phyloP scores from a whole-genome alignment of 2,329 filamentous ascomycete species.

The Diaporthe ilicicola region DNA sequence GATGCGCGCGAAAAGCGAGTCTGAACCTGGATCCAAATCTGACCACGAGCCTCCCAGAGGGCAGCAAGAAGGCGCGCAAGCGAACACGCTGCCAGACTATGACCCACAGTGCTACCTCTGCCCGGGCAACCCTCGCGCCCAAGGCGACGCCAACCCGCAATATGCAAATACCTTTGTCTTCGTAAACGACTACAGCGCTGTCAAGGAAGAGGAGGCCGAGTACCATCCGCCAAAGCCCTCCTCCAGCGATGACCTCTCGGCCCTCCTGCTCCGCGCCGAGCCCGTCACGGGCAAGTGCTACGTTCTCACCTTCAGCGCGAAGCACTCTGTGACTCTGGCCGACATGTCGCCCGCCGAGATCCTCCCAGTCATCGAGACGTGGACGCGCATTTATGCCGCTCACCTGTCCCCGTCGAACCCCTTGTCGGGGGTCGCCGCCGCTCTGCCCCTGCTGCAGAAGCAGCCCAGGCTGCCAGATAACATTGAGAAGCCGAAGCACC shows the following conservation, averaged over 20 bases:
- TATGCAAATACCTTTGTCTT: constrained; percentile 93
- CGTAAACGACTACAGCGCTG: constrained; percentile 96
- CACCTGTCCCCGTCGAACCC: constrained; percentile 80
- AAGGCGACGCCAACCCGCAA: constrained; percentile 85
- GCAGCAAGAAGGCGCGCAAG: constrained; percentile 77
- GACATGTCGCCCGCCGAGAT: constrained; percentile 84
- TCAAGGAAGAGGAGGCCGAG: constrained; percentile 89
- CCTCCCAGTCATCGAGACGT: constrained; percentile 83
- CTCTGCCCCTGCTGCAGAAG: constrained; percentile 48
- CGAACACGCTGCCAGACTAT: constrained; percentile 77
- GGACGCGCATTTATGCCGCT: constrained; percentile 88
- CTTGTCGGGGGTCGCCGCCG: constrained; percentile 55
- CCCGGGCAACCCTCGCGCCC: constrained; percentile 87
- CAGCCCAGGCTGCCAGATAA: constrained; percentile 47
- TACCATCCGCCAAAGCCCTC: constrained; percentile 60
- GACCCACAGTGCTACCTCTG: constrained; percentile 96
- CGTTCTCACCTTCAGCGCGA: constrained; percentile 91
- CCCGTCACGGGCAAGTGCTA: constrained; percentile 95
- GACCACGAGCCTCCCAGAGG: constrained; percentile 60
- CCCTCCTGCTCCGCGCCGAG: constrained; percentile 81
- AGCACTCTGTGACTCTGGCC: constrained; percentile 90
- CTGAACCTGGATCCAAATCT: neutral
- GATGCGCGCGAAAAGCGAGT: neutral
- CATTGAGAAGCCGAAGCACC: constrained; percentile 68
- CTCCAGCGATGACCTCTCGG: constrained; percentile 68